phyloP scores from a whole-genome alignment of 2,329 filamentous ascomycete genomes.

The Talaromyces pinophilus region DNA sequence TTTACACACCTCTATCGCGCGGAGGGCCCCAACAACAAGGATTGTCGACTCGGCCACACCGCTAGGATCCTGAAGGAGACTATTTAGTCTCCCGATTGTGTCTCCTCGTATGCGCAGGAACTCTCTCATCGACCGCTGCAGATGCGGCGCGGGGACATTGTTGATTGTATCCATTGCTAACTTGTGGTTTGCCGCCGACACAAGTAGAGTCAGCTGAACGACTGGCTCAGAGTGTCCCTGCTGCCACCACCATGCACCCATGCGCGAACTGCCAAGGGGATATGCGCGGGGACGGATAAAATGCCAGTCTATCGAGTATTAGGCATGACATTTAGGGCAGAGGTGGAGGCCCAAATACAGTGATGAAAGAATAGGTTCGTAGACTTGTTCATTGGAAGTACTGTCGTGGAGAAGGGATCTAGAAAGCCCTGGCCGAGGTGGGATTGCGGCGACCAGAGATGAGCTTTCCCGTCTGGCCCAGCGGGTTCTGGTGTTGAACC shows the following conservation, averaged over 20 bases:
- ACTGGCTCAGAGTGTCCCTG: not conserved
- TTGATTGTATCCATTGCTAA: constrained; percentile 3
- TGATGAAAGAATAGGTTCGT: constrained; percentile 3
- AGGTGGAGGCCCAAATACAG: not conserved
- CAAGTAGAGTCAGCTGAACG: not conserved
- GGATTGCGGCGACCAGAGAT: not conserved
- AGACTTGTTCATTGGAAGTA: not conserved
- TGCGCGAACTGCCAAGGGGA: not conserved
- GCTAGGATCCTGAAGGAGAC: not conserved
- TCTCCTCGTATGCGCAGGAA: constrained; percentile 1
- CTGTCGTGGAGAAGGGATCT: constrained; percentile 1
- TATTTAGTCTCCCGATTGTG: not conserved
- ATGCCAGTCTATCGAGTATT: not conserved
- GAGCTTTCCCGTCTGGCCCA: not conserved
- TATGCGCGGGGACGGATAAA: not conserved
- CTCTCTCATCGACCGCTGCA: not conserved
- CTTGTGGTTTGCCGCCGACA: constrained; percentile 1
- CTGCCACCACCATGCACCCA: constrained; percentile 4
- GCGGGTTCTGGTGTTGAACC: not conserved
- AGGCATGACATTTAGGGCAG: not conserved
- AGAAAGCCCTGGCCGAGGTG: not conserved
- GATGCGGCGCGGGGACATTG: not conserved
- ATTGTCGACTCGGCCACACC: not conserved
- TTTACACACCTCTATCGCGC: not conserved
- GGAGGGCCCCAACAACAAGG: not conserved